A percentile compares a stretch with the other conserved stretches of the same genome.
phyloP scores from a whole-genome alignment of 805 yeast genomes.

The Schwanniomyces sp. region DNA sequence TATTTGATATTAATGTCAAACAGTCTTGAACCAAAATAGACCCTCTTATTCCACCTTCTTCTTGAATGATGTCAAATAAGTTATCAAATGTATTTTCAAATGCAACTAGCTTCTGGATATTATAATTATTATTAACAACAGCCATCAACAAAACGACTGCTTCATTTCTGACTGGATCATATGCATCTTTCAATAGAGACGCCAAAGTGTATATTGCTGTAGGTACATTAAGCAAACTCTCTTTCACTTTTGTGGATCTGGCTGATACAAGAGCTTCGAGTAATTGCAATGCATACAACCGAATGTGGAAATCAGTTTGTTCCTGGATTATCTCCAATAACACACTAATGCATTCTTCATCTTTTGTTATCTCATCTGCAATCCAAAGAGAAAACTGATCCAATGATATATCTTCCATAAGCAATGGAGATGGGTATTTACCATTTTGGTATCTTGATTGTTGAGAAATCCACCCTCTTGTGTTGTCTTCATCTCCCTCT shows the following conservation, averaged over 20 bases:
- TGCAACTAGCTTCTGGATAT: constrained; percentile 89
- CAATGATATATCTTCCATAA: constrained; percentile 52
- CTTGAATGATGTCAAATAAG: constrained; percentile 73
- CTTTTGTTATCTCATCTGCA: constrained; percentile 85
- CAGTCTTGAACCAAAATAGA: constrained; percentile 91
- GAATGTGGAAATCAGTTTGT: constrained; percentile 67
- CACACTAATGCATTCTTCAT: constrained; percentile 24
- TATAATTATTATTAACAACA: constrained; percentile 75
- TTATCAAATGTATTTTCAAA: constrained; percentile 90
- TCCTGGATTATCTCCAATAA: constrained; percentile 46
- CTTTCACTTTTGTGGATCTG: constrained; percentile 72
- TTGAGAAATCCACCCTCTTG: constrained; percentile 71
- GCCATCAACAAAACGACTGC: constrained; percentile 81
- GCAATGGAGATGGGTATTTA: constrained; percentile 72
- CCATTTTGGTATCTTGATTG: constrained; percentile 75
- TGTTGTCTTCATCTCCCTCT: constrained; percentile 57
- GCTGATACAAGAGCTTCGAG: constrained; percentile 80
- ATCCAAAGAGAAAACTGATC: constrained; percentile 95
- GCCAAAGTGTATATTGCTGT: constrained; percentile 80
- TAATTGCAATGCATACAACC: constrained; percentile 79
- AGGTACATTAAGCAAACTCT: constrained; percentile 68
- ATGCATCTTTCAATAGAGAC: constrained; percentile 38
- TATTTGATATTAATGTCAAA: constrained; percentile 67
- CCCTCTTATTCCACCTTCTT: constrained; percentile 88
- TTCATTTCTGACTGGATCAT: constrained; percentile 90